Conservation (phyloP, 495 filamentous ascomycete genomes). For the Lasiosphaeriaceae sp. region DNA sequence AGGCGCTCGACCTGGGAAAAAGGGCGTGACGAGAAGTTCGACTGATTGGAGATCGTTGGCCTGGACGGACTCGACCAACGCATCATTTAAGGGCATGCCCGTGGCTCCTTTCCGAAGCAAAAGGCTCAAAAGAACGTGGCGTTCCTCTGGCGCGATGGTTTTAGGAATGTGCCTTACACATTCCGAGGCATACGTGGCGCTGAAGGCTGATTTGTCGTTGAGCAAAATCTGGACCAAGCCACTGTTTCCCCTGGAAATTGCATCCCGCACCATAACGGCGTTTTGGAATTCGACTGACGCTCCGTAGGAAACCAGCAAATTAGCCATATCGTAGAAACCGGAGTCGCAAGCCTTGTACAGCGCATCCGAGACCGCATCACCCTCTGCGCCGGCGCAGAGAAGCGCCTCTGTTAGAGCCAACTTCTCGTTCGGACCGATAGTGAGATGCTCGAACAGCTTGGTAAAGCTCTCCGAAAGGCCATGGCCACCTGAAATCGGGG, state of each 20-base stretch:
- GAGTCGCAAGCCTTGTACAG: constrained; percentile 34
- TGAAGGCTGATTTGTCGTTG: constrained; percentile 29
- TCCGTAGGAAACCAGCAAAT: constrained; percentile 40
- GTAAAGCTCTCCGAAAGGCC: constrained; percentile 38
- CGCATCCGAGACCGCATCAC: constrained; percentile 35
- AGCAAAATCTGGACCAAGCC: constrained; percentile 40
- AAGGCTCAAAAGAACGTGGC: constrained; percentile 33
- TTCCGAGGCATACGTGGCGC: constrained; percentile 36
- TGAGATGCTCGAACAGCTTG: constrained; percentile 32
- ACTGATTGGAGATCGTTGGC: constrained; percentile 35
- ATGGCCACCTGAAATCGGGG: constrained; percentile 30
- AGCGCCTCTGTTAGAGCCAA: constrained; percentile 40
- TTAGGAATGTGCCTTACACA: constrained; percentile 42
- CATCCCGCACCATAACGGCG: constrained; percentile 32
- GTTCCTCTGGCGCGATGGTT: constrained; percentile 36
- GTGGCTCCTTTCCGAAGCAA: constrained; percentile 40
- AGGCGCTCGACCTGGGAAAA: constrained; percentile 30
- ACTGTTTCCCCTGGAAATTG: constrained; percentile 33
- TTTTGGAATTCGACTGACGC: constrained; percentile 44
- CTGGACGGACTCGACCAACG: constrained; percentile 38
- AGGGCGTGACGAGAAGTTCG: constrained; percentile 38
- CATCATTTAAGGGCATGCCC: constrained; percentile 35
- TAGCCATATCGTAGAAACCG: constrained; percentile 43
- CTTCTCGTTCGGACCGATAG: constrained; percentile 41
- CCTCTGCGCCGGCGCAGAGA: constrained; percentile 42